These are phyloP conservation scores for Nitzschia sp. DNA, from an alignment of 108 stramenopile genomes.

Conservation along the genomic window DNA sequence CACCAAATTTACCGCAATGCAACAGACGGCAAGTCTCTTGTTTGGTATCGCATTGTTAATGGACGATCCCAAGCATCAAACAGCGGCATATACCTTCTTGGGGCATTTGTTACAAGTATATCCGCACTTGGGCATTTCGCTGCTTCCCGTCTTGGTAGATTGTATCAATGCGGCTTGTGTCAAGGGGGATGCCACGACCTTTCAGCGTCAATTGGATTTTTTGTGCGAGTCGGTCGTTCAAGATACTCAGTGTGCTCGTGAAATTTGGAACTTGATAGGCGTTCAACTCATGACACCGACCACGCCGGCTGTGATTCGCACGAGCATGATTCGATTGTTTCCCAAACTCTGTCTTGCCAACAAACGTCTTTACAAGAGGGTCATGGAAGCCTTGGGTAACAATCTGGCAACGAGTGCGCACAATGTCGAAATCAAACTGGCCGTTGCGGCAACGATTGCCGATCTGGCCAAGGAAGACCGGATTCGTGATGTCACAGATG, in stretches of 20 bases:
- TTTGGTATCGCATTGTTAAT: slow-evolving; percentile 34
- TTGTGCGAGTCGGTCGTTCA: slow-evolving; percentile 42
- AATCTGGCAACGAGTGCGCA: slow-evolving; percentile 18
- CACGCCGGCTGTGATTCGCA: slow-evolving; percentile 47
- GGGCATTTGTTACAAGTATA: slow-evolving; percentile 26
- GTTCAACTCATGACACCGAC: slow-evolving; percentile 33
- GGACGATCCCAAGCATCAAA: neutral
- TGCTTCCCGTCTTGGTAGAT: slow-evolving; percentile 42
- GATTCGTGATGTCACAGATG: slow-evolving; percentile 67
- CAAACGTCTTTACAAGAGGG: slow-evolving; percentile 64
- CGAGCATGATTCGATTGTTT: slow-evolving; percentile 54
- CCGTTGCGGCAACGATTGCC: slow-evolving; percentile 63
- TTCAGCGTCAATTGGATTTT: slow-evolving; percentile 38
- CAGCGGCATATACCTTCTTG: slow-evolving; percentile 22
- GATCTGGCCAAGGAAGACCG: slow-evolving; percentile 69
- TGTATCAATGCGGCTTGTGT: slow-evolving; percentile 35
- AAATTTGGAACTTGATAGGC: slow-evolving; percentile 66
- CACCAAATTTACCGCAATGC: slow-evolving; percentile 15
- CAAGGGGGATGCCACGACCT: slow-evolving; percentile 13
- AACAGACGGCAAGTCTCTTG: slow-evolving; percentile 32
- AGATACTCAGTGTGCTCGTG: slow-evolving; percentile 70
- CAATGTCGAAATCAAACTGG: slow-evolving; percentile 49
- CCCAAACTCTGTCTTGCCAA: slow-evolving; percentile 64
- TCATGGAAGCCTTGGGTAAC: slow-evolving; percentile 58
- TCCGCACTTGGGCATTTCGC: slow-evolving; percentile 50